Base-by-base conservation (phyloP, 179 eudicot genomes). In the Beta macrorhiza region DNA sequence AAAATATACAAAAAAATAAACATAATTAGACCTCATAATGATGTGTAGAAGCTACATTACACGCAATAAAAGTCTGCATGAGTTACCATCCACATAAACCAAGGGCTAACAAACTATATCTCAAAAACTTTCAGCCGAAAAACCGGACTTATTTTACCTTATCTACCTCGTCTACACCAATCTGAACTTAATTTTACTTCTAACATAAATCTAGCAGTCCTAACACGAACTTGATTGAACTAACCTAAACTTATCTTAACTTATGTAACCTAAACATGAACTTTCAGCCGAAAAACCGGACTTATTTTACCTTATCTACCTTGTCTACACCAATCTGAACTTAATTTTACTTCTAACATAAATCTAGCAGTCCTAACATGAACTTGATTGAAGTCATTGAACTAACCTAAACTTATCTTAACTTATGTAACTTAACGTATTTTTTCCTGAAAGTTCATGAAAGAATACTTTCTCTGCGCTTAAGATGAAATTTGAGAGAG, bases 1-100 rank as follows among this genome's bases (percentile, higher is more conserved):
- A 84, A 82, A 15, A 80, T 55, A 67, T 67, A 75, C 78, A 14
- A 75, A 57, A 32, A 13, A 12, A 81, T 59, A 81, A 19, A 58
- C 58, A 63, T 32, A 52, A 45, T 49, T 61, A 78, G 5, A 64
- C 71, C 29, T 81, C 53, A 77, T 29, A 69, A 32, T 67, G 51
- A 44, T 16, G 3, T 25, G 56, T 59, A n/a, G 32, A 71, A 63
- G 7, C 52, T 59, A 67, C 29, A 58, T 37, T 37, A 37, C 42
- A 63, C 29, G 42, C 73, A 63, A 17, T 72, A 51, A 19, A 20
- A 49, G 56, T 57, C n/a, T 44, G 13, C 22, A 47, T 15, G 22
- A 68, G 17, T 69, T 55, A 45, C 16, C 7, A 65, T 44, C 47
- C n/a, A 52, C 44, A 51, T 15, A 6, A 74, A 65, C 17, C 22